Conservation (phyloP, 1,284 basidiomycete species). For the Athelia psychrophila region DNA sequence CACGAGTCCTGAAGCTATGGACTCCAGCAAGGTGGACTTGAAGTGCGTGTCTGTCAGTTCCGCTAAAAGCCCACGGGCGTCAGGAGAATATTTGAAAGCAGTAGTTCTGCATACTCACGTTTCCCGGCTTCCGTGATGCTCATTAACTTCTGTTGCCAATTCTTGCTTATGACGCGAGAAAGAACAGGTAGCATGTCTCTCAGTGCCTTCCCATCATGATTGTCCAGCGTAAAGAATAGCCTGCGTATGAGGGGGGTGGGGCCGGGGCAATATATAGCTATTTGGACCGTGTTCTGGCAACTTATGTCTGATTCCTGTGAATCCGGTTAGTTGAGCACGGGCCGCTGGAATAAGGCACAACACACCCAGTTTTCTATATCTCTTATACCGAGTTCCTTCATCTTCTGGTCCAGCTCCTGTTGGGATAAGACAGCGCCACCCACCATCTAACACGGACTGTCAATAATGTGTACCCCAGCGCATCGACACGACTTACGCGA, state of each 20-base stretch:
- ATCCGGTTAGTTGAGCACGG: no score
- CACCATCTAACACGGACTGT: constrained; percentile 19
- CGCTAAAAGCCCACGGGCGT: not conserved
- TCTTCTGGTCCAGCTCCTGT: constrained; percentile 14
- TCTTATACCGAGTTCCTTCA: constrained; percentile 14
- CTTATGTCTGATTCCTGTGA: constrained; percentile 12
- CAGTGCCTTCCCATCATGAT: constrained; percentile 7
- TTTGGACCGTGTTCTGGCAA: constrained; percentile 27
- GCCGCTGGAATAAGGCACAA: no score
- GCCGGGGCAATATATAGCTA: constrained; percentile 22
- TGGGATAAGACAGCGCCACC: constrained; percentile 23
- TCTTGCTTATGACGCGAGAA: not conserved
- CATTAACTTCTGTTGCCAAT: not conserved
- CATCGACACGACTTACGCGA: no score
- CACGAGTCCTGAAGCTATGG: not conserved
- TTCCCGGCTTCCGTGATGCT: not conserved
- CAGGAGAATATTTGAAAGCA: not conserved
- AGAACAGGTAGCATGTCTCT: not conserved
- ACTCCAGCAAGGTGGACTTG: not conserved
- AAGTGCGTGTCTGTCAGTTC: not conserved
- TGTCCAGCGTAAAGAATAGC: constrained; percentile 26
- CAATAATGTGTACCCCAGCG: not conserved
- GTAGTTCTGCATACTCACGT: not conserved
- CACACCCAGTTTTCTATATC: constrained; percentile 18
- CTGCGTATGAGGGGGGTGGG: constrained; percentile 15